Percentiles rank a stretch among this genome's conserved stretches.
Evolutionary conservation across 2,329 filamentous ascomycete genomes (phyloP).

Genomic region (Xylariaceae sp.): DNA sequence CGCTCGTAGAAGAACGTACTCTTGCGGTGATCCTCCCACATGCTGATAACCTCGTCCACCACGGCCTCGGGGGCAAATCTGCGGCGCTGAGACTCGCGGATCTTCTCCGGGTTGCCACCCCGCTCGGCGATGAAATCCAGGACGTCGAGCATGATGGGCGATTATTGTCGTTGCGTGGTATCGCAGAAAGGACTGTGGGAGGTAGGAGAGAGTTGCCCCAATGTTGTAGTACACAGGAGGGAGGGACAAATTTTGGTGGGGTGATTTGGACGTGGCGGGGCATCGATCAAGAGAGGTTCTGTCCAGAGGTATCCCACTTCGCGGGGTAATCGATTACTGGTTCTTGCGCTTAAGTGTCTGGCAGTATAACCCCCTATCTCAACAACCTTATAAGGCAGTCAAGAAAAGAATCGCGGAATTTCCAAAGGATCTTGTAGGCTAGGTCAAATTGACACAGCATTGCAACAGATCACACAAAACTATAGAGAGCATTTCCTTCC

Average conservation of each 20-base stretch:
- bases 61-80: conserved; percentile 75
- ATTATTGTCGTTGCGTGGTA: no score
- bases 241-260: conserved; percentile 20
- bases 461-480: no score
- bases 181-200: conserved; percentile 46
- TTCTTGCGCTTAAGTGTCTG: background rate
- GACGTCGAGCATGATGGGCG: conserved; percentile 48
- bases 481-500: no score
- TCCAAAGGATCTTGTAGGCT: no score
- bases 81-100: conserved; percentile 84
- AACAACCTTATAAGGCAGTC: no score
- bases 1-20: conserved; percentile 41
- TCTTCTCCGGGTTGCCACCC: conserved; percentile 85
- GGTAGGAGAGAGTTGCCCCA: conserved; percentile 36
- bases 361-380: background rate
- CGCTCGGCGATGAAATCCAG: conserved; percentile 76
- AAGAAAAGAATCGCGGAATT: no score
- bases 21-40: conserved; percentile 81
- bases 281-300: background rate
- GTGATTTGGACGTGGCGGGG: conserved; percentile 10
- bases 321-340: background rate
- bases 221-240: background rate
- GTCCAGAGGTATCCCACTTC: background rate
- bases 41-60: conserved; percentile 84
- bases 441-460: no score